Conservation (phyloP, 192 early-diverging fungal genomes). For the Coemansia erecta region DNA sequence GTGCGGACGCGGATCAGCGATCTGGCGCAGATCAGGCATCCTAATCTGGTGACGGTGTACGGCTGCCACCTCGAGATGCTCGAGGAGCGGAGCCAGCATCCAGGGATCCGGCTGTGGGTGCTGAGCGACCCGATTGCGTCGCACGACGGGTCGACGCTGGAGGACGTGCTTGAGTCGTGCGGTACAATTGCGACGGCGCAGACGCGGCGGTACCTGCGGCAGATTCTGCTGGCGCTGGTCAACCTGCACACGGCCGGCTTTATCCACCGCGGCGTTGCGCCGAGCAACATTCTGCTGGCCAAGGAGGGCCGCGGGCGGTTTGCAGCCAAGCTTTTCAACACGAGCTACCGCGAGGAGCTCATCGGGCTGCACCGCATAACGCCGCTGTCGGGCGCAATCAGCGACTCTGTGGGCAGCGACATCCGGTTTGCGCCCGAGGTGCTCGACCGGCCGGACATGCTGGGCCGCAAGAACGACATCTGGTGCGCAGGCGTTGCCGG, state of each 20-base stretch:
- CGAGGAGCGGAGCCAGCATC: conserved; percentile 21
- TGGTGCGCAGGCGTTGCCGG: conserved; percentile 68
- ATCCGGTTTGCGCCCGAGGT: conserved; percentile 62
- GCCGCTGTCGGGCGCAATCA: conserved; percentile 33
- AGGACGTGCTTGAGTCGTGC: conserved; percentile 64
- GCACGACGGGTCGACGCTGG: conserved; percentile 54
- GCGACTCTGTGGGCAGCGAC: conserved; percentile 29
- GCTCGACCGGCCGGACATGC: conserved; percentile 58
- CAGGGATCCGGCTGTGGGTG: conserved; percentile 31
- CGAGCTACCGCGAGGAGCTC: conserved; percentile 64
- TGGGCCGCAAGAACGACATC: conserved; percentile 72
- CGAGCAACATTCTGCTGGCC: conserved; percentile 33
- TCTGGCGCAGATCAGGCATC: conserved; percentile 56
- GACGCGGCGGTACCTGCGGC: conserved; percentile 63
- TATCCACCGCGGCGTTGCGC: conserved; percentile 58
- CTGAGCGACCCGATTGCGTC: conserved; percentile 33
- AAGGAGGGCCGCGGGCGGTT: conserved; percentile 28
- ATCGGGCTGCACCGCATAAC: conserved; percentile 50
- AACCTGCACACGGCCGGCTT: conserved; percentile 66
- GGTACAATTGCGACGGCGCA: conserved; percentile 58
- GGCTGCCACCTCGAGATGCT: conserved; percentile 55
- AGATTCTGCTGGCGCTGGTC: conserved; percentile 62
- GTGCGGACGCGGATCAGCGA: conserved; percentile 46
- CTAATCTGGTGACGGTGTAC: conserved; percentile 59
- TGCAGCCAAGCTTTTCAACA: conserved; percentile 61